Evolutionary conservation across 345 rosid species (phyloP).

Genomic region (Arabis alpina): DNA sequence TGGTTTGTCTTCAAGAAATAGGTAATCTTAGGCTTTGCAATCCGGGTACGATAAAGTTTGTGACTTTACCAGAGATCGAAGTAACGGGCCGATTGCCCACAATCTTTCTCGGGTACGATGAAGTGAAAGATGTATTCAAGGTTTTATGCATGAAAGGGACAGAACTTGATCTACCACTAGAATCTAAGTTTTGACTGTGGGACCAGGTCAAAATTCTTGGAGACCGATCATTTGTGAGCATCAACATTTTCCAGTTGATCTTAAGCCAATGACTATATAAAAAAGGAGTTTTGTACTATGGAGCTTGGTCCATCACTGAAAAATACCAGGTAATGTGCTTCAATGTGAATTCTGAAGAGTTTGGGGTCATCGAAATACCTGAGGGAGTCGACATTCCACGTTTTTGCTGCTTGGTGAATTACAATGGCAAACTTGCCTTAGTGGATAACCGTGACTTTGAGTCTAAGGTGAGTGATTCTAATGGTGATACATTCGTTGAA

Average conservation of each 20-base stretch:
- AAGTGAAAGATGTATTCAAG: neutral
- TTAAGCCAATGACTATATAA: neutral
- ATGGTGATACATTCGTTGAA: neutral
- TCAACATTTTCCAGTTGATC: neutral
- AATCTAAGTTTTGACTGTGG: neutral
- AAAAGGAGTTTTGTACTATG: conserved; percentile 12
- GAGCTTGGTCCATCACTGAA: neutral
- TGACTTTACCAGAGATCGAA: neutral
- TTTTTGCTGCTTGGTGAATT: too few species aligned
- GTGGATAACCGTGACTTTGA: too few species aligned
- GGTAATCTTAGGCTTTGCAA: neutral
- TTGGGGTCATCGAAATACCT: neutral
- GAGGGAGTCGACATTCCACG: too few species aligned
- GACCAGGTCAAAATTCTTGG: neutral
- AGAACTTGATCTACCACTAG: too few species aligned
- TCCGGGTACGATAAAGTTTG: neutral
- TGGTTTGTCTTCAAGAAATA: neutral
- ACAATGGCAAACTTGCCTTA: too few species aligned
- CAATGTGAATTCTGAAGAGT: neutral
- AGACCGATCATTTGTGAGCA: neutral
- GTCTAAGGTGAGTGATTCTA: too few species aligned
- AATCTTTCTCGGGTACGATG: neutral
- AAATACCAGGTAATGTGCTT: neutral
- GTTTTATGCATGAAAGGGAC: neutral
- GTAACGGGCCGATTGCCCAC: too few species aligned